A percentile compares a stretch with the other conserved stretches of the same genome.
Conservation (phyloP, 257 asterid genomes). For the Penstemon barbatus region DNA sequence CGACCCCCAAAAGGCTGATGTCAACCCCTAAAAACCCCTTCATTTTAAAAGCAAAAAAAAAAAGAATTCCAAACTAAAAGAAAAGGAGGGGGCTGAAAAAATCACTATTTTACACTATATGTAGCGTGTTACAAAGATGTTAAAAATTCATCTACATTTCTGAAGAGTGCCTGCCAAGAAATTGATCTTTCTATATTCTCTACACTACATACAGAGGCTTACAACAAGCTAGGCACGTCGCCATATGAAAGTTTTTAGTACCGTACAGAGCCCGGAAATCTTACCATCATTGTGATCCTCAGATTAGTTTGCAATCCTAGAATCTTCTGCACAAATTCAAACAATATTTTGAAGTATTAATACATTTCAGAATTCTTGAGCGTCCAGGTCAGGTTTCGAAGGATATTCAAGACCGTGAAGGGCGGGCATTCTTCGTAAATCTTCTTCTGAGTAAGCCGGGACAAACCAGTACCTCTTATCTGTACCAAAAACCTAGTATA, state of each 20-base stretch:
- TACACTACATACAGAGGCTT: conserved; percentile 1
- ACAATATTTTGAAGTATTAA: neutral
- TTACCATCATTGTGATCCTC: neutral
- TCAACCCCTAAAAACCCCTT: no score
- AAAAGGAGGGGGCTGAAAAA: neutral
- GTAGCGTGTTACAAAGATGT: neutral
- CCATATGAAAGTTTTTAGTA: neutral
- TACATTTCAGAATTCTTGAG: conserved; percentile 42
- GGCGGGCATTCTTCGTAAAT: conserved; percentile 61
- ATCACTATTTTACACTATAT: neutral
- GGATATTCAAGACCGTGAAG: conserved; percentile 73
- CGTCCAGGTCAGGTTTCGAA: conserved; percentile 53
- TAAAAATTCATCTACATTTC: conserved; percentile 1
- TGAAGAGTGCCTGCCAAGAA: neutral
- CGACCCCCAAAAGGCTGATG: no score
- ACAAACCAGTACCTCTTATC: conserved; percentile 61
- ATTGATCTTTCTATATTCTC: no score
- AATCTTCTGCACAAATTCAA: neutral
- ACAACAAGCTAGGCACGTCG: neutral
- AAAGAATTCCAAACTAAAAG: neutral
- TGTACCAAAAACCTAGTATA: conserved; percentile 56
- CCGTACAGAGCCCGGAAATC: neutral
- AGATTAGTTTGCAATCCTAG: neutral
- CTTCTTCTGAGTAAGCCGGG: conserved; percentile 64
- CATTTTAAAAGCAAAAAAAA: neutral